Conservation (phyloP, 139 green algal species). For the Coccomyxa sp. region DNA sequence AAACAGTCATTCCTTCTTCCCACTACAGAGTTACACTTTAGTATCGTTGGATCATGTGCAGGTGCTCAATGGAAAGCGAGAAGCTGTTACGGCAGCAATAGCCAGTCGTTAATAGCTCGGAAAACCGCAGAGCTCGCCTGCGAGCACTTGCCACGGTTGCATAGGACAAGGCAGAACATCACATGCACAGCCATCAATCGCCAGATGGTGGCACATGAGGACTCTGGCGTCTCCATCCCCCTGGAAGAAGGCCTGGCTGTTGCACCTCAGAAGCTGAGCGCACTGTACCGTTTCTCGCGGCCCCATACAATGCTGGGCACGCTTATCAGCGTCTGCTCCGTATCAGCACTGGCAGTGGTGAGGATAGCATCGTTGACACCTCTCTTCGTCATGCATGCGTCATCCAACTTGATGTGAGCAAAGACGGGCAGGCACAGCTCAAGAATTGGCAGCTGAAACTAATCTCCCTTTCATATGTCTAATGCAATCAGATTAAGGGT, state of each 20-base stretch:
- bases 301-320: conserved; percentile 93
- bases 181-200: neutral
- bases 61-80: too few species aligned
- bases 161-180: neutral
- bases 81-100: too few species aligned
- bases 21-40: too few species aligned
- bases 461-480: too few species aligned
- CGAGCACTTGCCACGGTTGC: too few species aligned
- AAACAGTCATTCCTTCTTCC: too few species aligned
- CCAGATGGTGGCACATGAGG: neutral
- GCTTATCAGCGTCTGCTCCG: conserved; percentile 65
- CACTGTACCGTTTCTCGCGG: conserved; percentile 49
- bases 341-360: conserved; percentile 75
- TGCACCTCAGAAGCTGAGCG: neutral
- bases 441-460: too few species aligned
- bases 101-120: too few species aligned
- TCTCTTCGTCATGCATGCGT: neutral
- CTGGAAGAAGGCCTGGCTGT: neutral
- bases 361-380: neutral
- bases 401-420: neutral
- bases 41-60: too few species aligned
- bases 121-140: too few species aligned
- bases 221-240: neutral
- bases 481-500: too few species aligned
- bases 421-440: too few species aligned